Conservation (phyloP, 768 basidiomycete species). For the Mycena pura region DNA sequence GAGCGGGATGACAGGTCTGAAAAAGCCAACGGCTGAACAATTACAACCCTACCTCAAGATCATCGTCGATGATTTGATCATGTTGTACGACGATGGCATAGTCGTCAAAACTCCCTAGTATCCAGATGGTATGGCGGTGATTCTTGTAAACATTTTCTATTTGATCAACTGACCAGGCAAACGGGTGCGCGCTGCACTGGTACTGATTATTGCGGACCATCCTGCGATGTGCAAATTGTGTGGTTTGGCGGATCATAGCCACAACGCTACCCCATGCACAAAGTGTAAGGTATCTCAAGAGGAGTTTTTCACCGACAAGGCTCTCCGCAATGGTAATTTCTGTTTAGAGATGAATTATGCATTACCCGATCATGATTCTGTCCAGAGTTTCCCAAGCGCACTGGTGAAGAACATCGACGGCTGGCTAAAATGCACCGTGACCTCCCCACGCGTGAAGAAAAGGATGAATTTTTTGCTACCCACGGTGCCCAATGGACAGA, state of each 20-base stretch:
- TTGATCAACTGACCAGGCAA: not conserved
- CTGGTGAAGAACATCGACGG: not conserved
- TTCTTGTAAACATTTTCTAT: not conserved
- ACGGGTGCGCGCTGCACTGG: constrained; percentile 27
- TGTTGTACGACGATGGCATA: constrained; percentile 32
- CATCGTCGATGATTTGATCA: constrained; percentile 37
- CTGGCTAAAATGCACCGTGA: not conserved
- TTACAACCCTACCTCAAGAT: constrained; percentile 32
- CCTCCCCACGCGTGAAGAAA: not conserved
- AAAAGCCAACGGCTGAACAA: constrained; percentile 32
- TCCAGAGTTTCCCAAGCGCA: not conserved
- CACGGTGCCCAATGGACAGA: constrained; percentile 26
- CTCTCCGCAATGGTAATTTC: constrained; percentile 15
- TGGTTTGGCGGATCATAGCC: constrained; percentile 33
- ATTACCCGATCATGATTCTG: not conserved
- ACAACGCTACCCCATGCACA: constrained; percentile 30
- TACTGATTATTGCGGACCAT: constrained; percentile 37
- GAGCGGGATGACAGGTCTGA: constrained; percentile 30
- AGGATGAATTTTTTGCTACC: constrained; percentile 8
- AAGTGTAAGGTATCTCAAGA: constrained; percentile 28
- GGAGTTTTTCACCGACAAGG: constrained; percentile 21
- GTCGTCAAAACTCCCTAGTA: constrained; percentile 14
- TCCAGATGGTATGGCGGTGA: constrained; percentile 27
- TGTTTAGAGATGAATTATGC: not conserved
- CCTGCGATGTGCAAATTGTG: constrained; percentile 35